Conservation (phyloP, 169 alveolate genomes). For the Plasmodium coatneyi region DNA sequence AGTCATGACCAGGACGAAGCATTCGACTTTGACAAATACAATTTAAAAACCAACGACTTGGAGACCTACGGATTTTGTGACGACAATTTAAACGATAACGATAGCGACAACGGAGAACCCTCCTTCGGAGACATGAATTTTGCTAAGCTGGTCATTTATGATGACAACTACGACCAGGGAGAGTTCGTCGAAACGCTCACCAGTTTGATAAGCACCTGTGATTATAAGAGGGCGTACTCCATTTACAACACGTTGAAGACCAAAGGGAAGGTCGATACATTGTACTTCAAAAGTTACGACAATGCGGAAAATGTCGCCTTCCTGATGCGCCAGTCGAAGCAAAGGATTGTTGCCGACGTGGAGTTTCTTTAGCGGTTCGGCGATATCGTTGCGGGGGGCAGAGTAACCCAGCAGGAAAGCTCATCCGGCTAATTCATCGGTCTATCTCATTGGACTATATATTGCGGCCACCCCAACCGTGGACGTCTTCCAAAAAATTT, state of each 20-base stretch:
- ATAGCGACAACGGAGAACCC: neutral
- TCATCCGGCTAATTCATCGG: neutral
- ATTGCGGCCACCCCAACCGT: neutral
- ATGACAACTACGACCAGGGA: conserved; percentile 65
- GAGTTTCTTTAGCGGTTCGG: neutral
- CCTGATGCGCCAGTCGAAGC: conserved; percentile 54
- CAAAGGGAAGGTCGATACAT: conserved; percentile 56
- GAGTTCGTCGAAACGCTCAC: conserved; percentile 49
- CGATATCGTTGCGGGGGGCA: too few species aligned
- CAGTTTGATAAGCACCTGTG: conserved; percentile 33
- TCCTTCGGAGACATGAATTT: conserved; percentile 3
- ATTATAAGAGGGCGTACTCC: conserved; percentile 30
- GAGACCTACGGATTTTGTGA: conserved; percentile 36
- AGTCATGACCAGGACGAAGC: neutral
- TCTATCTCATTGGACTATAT: neutral
- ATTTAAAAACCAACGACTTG: conserved; percentile 11
- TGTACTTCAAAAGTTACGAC: conserved; percentile 66
- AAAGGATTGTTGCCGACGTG: conserved; percentile 58
- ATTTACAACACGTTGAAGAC: conserved; percentile 48
- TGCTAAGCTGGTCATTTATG: conserved; percentile 71
- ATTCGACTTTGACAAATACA: neutral
- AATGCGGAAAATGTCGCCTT: conserved; percentile 71
- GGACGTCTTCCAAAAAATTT: neutral
- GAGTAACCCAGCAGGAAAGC: neutral
- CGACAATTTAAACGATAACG: conserved; percentile 33